These are phyloP conservation scores for Fraxinus albicans DNA, from an alignment of 305 asterid species.

Conservation along the genomic window DNA sequence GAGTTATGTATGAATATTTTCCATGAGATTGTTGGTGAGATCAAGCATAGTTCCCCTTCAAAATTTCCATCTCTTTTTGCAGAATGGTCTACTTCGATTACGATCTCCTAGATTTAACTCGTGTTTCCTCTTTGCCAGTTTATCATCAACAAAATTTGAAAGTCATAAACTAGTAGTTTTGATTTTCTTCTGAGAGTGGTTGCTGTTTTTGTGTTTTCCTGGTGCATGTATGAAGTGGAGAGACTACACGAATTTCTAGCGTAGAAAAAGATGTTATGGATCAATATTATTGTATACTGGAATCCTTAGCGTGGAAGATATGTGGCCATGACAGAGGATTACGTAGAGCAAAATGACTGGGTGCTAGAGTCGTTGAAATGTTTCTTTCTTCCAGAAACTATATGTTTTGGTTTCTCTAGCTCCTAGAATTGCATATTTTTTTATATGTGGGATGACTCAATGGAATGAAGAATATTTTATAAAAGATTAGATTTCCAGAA, in stretches of 20 bases:
- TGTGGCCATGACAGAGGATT: not conserved
- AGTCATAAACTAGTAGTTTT: not conserved
- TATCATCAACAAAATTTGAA: not conserved
- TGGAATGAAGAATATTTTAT: not conserved
- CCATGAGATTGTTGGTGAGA: not conserved
- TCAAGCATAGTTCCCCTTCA: not conserved
- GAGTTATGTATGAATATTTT: not conserved
- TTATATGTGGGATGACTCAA: not conserved
- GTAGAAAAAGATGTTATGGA: not conserved
- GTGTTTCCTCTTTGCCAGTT: not conserved
- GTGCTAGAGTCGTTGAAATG: not conserved
- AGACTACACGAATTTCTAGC: not conserved
- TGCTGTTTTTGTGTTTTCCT: not conserved
- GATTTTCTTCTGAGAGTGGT: not conserved
- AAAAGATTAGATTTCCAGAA: not conserved
- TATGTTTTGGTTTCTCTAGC: not conserved
- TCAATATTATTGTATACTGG: not conserved
- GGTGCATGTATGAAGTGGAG: not conserved
- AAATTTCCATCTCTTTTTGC: not conserved
- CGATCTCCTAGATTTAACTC: not conserved
- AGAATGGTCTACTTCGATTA: not conserved
- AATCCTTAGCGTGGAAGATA: not conserved
- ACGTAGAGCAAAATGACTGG: not conserved
- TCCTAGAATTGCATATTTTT: not conserved
- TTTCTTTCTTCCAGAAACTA: not conserved